Evolutionary conservation across 345 rosid species (phyloP).

Genomic region (Anacardium occidentale): DNA sequence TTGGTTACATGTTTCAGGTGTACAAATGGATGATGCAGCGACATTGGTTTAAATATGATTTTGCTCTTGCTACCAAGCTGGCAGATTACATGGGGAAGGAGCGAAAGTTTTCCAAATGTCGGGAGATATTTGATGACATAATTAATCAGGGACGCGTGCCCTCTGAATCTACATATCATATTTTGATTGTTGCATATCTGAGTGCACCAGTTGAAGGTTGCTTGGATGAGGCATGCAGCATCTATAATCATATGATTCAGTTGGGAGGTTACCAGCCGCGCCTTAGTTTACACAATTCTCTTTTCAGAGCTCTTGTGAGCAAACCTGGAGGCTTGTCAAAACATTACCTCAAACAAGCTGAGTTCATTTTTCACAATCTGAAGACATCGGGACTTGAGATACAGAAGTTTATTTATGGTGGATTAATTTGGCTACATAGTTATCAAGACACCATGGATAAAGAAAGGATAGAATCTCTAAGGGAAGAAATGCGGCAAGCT

Average conservation of each 20-base stretch:
- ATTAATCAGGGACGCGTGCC: slow-evolving; percentile 90
- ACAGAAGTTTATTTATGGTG: slow-evolving; percentile 64
- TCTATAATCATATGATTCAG: slow-evolving; percentile 90
- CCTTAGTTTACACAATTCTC: slow-evolving; percentile 70
- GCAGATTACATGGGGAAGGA: slow-evolving; percentile 87
- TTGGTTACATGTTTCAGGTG: slow-evolving; percentile 45
- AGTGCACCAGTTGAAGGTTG: slow-evolving; percentile 66
- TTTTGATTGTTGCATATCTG: slow-evolving; percentile 74
- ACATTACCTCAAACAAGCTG: slow-evolving; percentile 75
- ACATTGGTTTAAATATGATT: slow-evolving; percentile 81
- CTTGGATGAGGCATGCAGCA: slow-evolving; percentile 70
- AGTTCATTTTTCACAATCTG: slow-evolving; percentile 76
- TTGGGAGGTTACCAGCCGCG: slow-evolving; percentile 78
- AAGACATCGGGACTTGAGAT: slow-evolving; percentile 63
- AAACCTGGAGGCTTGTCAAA: slow-evolving; percentile 52
- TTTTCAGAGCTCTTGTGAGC: slow-evolving; percentile 68
- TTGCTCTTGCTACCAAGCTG: slow-evolving; percentile 79
- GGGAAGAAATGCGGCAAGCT: slow-evolving; percentile 61
- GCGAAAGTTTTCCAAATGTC: slow-evolving; percentile 67
- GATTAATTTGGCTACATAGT: slow-evolving; percentile 83
- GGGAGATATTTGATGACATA: slow-evolving; percentile 76
- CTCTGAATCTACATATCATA: slow-evolving; percentile 81
- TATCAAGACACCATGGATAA: slow-evolving; percentile 65
- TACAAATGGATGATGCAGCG: slow-evolving; percentile 93
- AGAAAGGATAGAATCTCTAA: slow-evolving; percentile 47